Percentiles rank a stretch among this genome's conserved stretches.
Conservation (phyloP, 441 rosid species). For the Eruca vesicaria region DNA sequence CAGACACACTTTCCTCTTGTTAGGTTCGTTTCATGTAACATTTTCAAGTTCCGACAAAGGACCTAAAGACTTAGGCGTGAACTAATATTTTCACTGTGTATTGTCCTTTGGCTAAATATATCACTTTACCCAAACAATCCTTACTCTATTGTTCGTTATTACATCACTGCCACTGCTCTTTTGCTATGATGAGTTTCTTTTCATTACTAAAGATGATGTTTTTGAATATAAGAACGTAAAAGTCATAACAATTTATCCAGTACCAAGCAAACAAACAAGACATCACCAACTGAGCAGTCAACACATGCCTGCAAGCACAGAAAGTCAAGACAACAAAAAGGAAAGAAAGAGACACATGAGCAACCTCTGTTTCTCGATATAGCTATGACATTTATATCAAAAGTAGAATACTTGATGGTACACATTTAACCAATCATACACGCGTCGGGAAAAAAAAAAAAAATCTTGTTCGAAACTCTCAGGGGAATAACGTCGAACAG, state of each 20-base stretch:
- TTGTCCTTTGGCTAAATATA: slow-evolving; percentile 18
- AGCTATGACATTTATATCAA: slow-evolving; percentile 4
- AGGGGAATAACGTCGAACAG: slow-evolving; percentile 49
- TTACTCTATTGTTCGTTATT: background rate
- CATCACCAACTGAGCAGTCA: slow-evolving; percentile 11
- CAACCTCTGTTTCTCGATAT: slow-evolving; percentile 20
- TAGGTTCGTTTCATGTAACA: slow-evolving; percentile 10
- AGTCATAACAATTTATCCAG: slow-evolving; percentile 16
- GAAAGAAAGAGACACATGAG: slow-evolving; percentile 18
- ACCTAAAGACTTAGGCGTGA: slow-evolving; percentile 18
- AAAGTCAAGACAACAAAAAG: slow-evolving; percentile 16
- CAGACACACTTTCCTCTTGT: background rate
- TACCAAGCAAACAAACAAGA: slow-evolving; percentile 19
- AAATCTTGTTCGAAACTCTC: background rate
- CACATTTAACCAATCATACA: background rate
- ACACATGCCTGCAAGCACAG: background rate
- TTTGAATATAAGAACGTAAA: background rate
- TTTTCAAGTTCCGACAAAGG: slow-evolving; percentile 25
- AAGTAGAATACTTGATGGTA: slow-evolving; percentile 10
- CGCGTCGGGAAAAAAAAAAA: background rate
- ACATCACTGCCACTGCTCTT: background rate
- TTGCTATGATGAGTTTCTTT: background rate
- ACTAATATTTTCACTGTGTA: background rate
- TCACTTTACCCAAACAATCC: slow-evolving; percentile 10
- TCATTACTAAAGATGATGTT: background rate